phyloP scores from a whole-genome alignment of 345 rosid genomes.

The Dipteronia dyeriana region DNA sequence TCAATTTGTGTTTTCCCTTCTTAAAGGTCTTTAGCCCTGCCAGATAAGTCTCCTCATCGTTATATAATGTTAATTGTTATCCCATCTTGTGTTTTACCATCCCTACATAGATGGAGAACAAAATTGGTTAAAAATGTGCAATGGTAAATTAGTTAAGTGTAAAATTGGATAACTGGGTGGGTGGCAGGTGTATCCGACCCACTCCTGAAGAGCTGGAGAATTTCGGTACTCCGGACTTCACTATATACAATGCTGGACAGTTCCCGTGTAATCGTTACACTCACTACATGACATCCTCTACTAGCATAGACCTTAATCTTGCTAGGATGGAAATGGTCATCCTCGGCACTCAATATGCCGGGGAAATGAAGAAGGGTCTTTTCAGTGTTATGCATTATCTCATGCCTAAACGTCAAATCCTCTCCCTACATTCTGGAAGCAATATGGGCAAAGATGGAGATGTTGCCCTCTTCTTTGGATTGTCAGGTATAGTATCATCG shows the following conservation, averaged over 20 bases:
- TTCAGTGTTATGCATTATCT: conserved; percentile 99
- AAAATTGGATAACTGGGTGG: conserved; percentile 65
- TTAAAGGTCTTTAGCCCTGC: conserved; percentile 28
- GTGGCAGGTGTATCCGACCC: conserved; percentile 99
- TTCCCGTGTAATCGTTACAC: conserved; percentile 99
- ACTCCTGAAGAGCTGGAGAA: conserved; percentile 96
- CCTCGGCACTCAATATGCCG: conserved; percentile 97
- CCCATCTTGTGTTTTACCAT: conserved; percentile 23
- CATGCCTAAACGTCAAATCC: conserved; percentile 97
- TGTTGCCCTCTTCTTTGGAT: conserved; percentile 99
- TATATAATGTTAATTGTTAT: conserved; percentile 27
- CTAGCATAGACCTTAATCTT: conserved; percentile 93
- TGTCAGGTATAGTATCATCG: conserved; percentile 77
- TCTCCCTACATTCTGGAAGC: conserved; percentile 97
- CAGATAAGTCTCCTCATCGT: conserved; percentile 48
- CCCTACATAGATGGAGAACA: conserved; percentile 29
- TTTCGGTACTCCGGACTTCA: conserved; percentile 98
- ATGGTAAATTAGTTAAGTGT: conserved; percentile 50
- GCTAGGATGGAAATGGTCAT: conserved; percentile 98
- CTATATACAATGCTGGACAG: conserved; percentile 98
- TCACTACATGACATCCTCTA: conserved; percentile 97
- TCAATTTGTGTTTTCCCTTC: conserved; percentile 6
- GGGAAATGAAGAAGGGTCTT: conserved; percentile 99
- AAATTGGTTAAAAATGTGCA: conserved; percentile 23
- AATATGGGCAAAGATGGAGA: conserved; percentile 99